Evolutionary conservation across 2,329 filamentous ascomycete genomes (phyloP).

Genomic region (Pyrenochaeta sp.): DNA sequence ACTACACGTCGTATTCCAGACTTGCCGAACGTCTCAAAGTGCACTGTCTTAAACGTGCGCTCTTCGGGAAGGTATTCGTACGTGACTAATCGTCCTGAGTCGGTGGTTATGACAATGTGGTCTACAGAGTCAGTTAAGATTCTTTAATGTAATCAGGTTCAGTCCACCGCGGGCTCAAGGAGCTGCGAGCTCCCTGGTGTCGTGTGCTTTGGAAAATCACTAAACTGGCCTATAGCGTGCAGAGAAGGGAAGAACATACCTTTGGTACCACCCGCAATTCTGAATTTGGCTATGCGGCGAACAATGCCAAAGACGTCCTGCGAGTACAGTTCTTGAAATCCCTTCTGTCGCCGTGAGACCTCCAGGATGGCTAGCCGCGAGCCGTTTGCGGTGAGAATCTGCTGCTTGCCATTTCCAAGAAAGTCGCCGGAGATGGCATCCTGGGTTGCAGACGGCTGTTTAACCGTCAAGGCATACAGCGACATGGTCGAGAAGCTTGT

Average conservation of each 20-base stretch:
- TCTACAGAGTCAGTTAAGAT: slow-evolving; percentile 66
- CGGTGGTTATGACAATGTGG: slow-evolving; percentile 93
- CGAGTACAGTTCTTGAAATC: slow-evolving; percentile 83
- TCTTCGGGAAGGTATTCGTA: slow-evolving; percentile 88
- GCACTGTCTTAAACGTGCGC: slow-evolving; percentile 87
- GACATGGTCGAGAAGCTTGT: slow-evolving; percentile 99
- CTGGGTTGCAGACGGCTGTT: slow-evolving; percentile 87
- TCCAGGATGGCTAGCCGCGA: slow-evolving; percentile 88
- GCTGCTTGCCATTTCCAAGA: slow-evolving; percentile 94
- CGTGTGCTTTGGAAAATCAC: slow-evolving; percentile 57
- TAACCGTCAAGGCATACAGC: slow-evolving; percentile 95
- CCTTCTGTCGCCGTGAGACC: slow-evolving; percentile 84
- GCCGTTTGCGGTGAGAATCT: slow-evolving; percentile 92
- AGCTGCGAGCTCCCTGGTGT: slow-evolving; percentile 35
- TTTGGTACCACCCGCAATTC: slow-evolving; percentile 93
- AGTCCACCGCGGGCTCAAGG: slow-evolving; percentile 35
- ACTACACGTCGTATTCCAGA: slow-evolving; percentile 93
- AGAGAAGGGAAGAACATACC: slow-evolving; percentile 68
- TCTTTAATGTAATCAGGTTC: slow-evolving; percentile 39
- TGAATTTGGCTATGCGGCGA: slow-evolving; percentile 84
- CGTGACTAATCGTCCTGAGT: slow-evolving; percentile 94
- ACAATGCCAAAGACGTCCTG: slow-evolving; percentile 98
- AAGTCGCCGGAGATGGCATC: slow-evolving; percentile 96
- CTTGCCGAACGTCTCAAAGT: slow-evolving; percentile 98
- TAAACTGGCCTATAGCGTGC: slow-evolving; percentile 52